Conservation (phyloP, 768 basidiomycete genomes). For the Tricholoma terreum region DNA sequence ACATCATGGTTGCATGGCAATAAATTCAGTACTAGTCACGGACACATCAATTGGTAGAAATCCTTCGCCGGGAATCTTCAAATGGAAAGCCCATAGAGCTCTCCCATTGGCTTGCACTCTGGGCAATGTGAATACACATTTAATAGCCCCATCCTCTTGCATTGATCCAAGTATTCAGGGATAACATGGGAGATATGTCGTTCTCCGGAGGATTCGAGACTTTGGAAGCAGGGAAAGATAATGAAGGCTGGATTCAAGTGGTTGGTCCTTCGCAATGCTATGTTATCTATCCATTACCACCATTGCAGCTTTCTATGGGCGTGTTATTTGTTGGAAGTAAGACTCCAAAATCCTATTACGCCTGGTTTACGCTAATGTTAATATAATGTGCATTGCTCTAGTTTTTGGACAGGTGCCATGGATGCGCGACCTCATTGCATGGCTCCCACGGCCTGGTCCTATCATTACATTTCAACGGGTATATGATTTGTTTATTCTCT, state of each 20-base stretch:
- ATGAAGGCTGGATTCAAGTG: slow-evolving; percentile 3
- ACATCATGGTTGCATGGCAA: background rate
- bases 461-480: slow-evolving; percentile 4
- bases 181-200: slow-evolving; percentile 4
- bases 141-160: background rate
- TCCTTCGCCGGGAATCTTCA: background rate
- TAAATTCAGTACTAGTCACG: background rate
- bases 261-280: background rate
- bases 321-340: slow-evolving; percentile 3
- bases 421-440: slow-evolving; percentile 4
- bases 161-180: background rate
- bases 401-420: slow-evolving; percentile 8
- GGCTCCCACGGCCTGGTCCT: slow-evolving; percentile 1
- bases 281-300: background rate
- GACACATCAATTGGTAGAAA: slow-evolving; percentile 1
- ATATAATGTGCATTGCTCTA: background rate
- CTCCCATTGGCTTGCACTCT: slow-evolving; percentile 2
- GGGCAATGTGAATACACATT: background rate
- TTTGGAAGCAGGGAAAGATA: slow-evolving; percentile 3
- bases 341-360: background rate
- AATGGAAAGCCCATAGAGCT: background rate
- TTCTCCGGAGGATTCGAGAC: slow-evolving; percentile 3
- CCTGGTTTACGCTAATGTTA: background rate
- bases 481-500: background rate
- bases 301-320: background rate